Evolutionary conservation across 1,284 basidiomycete species (phyloP).

Genomic region (Fistulinella staudtii): DNA sequence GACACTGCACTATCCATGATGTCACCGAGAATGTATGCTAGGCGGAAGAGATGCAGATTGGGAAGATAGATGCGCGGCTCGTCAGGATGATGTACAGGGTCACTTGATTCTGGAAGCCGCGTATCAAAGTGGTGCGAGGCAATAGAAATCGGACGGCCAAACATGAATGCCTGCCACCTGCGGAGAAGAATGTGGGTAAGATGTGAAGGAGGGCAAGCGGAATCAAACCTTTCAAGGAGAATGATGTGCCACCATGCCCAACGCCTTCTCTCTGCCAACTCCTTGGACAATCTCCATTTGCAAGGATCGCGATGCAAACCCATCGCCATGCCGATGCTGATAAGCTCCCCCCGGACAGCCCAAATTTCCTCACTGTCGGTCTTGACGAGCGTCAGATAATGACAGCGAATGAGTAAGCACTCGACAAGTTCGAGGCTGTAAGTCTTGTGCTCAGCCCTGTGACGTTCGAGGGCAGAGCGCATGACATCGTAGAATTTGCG

Average conservation of each 20-base stretch:
- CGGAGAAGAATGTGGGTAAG: constrained; percentile 13
- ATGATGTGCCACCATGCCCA: constrained; percentile 88
- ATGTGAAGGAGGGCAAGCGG: constrained; percentile 9
- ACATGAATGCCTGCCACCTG: constrained; percentile 82
- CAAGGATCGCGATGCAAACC: constrained; percentile 78
- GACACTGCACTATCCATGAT: constrained; percentile 81
- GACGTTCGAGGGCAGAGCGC: constrained; percentile 58
- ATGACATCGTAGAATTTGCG: constrained; percentile 65
- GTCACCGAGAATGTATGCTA: constrained; percentile 73
- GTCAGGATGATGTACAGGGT: constrained; percentile 53
- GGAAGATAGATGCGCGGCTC: constrained; percentile 61
- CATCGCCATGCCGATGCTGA: constrained; percentile 72
- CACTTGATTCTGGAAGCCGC: constrained; percentile 61
- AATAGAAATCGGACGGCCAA: constrained; percentile 71
- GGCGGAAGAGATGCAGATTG: constrained; percentile 68
- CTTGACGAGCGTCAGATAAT: constrained; percentile 69
- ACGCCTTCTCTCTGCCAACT: constrained; percentile 66
- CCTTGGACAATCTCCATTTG: constrained; percentile 63
- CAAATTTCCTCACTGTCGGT: constrained; percentile 76
- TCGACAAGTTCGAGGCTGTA: constrained; percentile 76
- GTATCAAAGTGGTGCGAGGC: constrained; percentile 80
- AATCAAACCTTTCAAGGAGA: constrained; percentile 62
- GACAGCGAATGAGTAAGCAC: constrained; percentile 60
- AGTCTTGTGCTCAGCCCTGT: constrained; percentile 53
- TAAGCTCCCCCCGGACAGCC: constrained; percentile 64